Evolutionary conservation across 306 rosid genomes (phyloP).

Genomic region (Castanospermum australe): DNA sequence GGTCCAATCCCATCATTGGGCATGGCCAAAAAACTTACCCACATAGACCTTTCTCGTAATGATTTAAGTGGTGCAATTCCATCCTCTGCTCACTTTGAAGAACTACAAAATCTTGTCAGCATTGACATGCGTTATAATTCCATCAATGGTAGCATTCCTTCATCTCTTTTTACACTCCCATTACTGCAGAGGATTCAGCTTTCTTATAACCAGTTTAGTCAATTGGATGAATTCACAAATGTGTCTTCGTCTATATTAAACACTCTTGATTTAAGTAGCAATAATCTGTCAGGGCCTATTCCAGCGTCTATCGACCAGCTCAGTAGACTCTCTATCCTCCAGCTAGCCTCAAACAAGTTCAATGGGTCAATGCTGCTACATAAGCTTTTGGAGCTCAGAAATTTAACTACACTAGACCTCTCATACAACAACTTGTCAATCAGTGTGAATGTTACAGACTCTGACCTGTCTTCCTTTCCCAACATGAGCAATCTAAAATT

Average conservation of each 20-base stretch:
- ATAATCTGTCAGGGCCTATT: conserved; percentile 48
- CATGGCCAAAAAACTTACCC: conserved; percentile 10
- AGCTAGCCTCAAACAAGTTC: conserved; percentile 59
- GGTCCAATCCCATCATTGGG: conserved; percentile 45
- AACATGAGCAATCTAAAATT: conserved; percentile 33
- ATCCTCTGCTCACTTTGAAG: conserved; percentile 32
- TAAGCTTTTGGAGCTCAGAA: conserved; percentile 14
- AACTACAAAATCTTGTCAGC: conserved; percentile 6
- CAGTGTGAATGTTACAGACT: neutral
- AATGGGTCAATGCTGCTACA: conserved; percentile 26
- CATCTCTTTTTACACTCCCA: conserved; percentile 34
- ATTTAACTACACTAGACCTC: conserved; percentile 55
- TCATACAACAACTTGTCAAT: conserved; percentile 48
- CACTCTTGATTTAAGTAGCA: conserved; percentile 52
- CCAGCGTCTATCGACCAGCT: conserved; percentile 39
- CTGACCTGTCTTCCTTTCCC: neutral
- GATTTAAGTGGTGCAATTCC: conserved; percentile 31
- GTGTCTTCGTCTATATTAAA: conserved; percentile 25
- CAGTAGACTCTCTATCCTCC: conserved; percentile 27
- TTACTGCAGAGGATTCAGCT: conserved; percentile 21
- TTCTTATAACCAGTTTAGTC: conserved; percentile 37
- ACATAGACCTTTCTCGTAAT: conserved; percentile 44
- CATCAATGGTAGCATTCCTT: conserved; percentile 42
- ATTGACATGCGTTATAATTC: conserved; percentile 20
- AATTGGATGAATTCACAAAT: neutral